Evolutionary conservation across 208 protist species (phyloP).

Genomic region (Trypanosoma avium): DNA sequence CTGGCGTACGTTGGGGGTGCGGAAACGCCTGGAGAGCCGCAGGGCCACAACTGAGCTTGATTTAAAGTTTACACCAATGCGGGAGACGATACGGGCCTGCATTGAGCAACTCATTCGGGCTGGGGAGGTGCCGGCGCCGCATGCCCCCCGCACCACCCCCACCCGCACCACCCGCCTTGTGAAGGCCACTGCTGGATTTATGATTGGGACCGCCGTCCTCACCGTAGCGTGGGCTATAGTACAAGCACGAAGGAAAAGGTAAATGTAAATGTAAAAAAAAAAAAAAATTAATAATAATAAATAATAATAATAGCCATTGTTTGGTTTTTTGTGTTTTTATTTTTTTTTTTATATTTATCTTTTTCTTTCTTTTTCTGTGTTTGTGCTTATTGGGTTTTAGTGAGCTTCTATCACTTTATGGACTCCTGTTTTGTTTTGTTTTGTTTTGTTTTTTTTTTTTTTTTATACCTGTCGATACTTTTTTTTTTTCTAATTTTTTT

Average conservation of each 20-base stretch:
- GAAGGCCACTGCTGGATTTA: background rate
- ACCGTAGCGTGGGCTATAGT: slow-evolving; percentile 21
- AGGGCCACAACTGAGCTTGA: slow-evolving; percentile 55
- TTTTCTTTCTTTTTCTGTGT: too few species aligned
- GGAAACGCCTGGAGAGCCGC: slow-evolving; percentile 69
- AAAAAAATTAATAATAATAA: background rate
- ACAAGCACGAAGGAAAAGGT: slow-evolving; percentile 5
- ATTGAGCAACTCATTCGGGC: slow-evolving; percentile 69
- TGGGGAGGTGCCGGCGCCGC: slow-evolving; percentile 36
- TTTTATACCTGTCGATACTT: too few species aligned
- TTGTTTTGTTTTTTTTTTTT: too few species aligned
- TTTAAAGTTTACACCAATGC: slow-evolving; percentile 73
- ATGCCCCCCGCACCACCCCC: background rate
- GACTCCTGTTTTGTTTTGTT: too few species aligned
- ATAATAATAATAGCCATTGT: background rate
- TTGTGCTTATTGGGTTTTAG: too few species aligned
- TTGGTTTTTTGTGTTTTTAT: too few species aligned
- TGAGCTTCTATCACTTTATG: too few species aligned
- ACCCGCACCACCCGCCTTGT: background rate
- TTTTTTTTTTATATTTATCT: too few species aligned
- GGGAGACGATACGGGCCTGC: slow-evolving; percentile 67
- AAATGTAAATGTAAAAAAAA: slow-evolving; percentile 1
- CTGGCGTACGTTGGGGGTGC: slow-evolving; percentile 81
- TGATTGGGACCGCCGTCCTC: slow-evolving; percentile 35
- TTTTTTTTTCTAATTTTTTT: too few species aligned